Evolutionary conservation across 225 moss, liverwort and hornwort genomes (phyloP), one percentile per base, ranked within the genome.

Genomic region (Bryum argenteum): DNA sequence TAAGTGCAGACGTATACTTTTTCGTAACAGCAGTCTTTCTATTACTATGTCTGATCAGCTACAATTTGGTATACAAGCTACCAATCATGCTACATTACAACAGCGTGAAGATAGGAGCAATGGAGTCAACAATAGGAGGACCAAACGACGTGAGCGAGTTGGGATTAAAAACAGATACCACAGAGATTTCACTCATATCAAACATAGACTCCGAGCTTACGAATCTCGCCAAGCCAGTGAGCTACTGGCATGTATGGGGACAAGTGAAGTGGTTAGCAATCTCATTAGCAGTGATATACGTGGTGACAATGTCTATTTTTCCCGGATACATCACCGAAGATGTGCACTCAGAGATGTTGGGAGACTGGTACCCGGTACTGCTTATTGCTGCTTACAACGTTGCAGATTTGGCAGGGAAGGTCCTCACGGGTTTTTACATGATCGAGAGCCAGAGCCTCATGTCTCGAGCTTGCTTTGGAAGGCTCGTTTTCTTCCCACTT

Each of bases 321-420:
- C 96, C 96, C 2, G 93, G 96, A 14, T 91, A 66, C 19, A 82
- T 96, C 50, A 38, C 96, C 0, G 96, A 96, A 79, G 96, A 96
- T 62, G 96, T 96, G 26, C 85, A 87, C 48, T 96, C 96, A 8
- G 66, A 66, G 8, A 53, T 57, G 45, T 72, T 95, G 17, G 86
- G 82, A 23, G 92, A 95, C 70, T 95, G 95, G 96, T 96, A 90
- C 56, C 87, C 91, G 9, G 80, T 96, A 41, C 48, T 96, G 50
- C 85, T 96, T 10, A 87, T 96, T 42, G 54, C 66, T 9, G 22
- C 73, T 19, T 96, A 84, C 70, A 87, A 96, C 62, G 47, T 91
- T 11, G 85, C 80, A 52, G 93, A 96, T 55, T 73, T 96, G 68
- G 65, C 78, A 9, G 96, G 96, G 53, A 96, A 96, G 54, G 65